A percentile compares a stretch with the other conserved stretches of the same genome.
Conservation (phyloP, 495 filamentous ascomycete genomes). For the Annulohypoxylon stygium region DNA sequence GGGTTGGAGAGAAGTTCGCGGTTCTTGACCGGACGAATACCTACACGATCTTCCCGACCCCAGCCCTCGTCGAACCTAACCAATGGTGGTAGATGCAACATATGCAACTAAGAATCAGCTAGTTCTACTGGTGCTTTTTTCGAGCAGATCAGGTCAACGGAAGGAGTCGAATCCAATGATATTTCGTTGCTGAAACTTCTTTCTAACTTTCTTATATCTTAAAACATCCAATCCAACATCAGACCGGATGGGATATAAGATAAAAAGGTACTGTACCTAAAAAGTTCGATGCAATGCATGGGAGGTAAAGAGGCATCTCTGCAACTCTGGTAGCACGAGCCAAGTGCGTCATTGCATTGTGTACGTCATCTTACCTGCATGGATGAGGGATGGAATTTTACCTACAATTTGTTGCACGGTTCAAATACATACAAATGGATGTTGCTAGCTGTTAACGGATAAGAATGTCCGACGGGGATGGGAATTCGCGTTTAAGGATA, state of each 20-base stretch:
- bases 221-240: not conserved
- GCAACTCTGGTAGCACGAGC: conserved; percentile 24
- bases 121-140: conserved; percentile 18
- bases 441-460: conserved; percentile 23
- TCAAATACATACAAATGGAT: too few species aligned
- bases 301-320: conserved; percentile 13
- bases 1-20: conserved; percentile 18
- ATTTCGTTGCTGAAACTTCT: not conserved
- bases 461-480: conserved; percentile 25
- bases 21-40: conserved; percentile 41
- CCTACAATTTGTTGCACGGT: conserved; percentile 34
- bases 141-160: not conserved
- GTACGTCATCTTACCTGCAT: conserved; percentile 50
- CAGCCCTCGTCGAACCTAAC: conserved; percentile 28
- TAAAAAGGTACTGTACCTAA: not conserved
- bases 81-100: conserved; percentile 3
- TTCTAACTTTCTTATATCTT: conserved; percentile 6
- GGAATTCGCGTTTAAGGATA: conserved; percentile 9
- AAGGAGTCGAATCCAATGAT: not conserved
- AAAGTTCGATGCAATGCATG: conserved; percentile 32
- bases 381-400: conserved; percentile 32
- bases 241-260: not conserved
- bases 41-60: conserved; percentile 41
- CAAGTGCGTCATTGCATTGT: conserved; percentile 47
- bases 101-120: conserved; percentile 23